Base-by-base conservation (phyloP, 805 yeast genomes). In the Lipomyces mesembrius region DNA sequence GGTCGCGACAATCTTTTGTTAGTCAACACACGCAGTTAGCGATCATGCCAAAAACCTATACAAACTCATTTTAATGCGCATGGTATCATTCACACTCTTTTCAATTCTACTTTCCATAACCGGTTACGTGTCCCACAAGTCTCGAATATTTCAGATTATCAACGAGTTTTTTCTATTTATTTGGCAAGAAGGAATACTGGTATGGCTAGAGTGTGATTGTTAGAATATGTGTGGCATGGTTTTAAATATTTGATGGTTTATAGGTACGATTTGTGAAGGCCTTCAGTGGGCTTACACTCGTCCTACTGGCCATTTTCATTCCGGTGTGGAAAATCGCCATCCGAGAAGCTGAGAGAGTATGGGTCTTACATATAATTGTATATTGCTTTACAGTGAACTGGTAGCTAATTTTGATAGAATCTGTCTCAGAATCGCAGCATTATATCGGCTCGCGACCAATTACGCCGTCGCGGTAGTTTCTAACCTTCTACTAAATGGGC, bases 381-480 rank as follows among this genome's bases (percentile, higher is more conserved):
- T 5, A 4, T 53, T 53, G 11, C 29, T 17, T 53, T 29, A 53
- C 20, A n/a, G 34, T 53, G 56, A 7, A 14, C 32, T n/a, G 17
- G 25, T 43, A 8, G 27, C 61, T 58, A 25, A 43, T n/a, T 1
- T 17, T n/a, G 20, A 11, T 34, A 62, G 64, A 60, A 60, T 55
- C 43, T 20, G 5, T 7, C 57, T 9, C 62, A 46, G 17, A 49
- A 25, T 20, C 32, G 43, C 17, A 52, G 59, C 22, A 35, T 62
- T 17, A 52, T 72, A 27, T 73, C 75, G 7, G 75, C 75, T 17
- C 65, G 73, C 6, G 74, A 73, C 61, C 75, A 73, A 55, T 63
- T 73, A 12, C 67, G 74, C 32, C 73, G 75, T 11, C 70, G 75
- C 8, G 75, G 75, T 4, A 73, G 75, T 46, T 70, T 73, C 49